Evolutionary conservation across 2,329 filamentous ascomycete species (phyloP).

Genomic region (Lachnellula occidentalis): DNA sequence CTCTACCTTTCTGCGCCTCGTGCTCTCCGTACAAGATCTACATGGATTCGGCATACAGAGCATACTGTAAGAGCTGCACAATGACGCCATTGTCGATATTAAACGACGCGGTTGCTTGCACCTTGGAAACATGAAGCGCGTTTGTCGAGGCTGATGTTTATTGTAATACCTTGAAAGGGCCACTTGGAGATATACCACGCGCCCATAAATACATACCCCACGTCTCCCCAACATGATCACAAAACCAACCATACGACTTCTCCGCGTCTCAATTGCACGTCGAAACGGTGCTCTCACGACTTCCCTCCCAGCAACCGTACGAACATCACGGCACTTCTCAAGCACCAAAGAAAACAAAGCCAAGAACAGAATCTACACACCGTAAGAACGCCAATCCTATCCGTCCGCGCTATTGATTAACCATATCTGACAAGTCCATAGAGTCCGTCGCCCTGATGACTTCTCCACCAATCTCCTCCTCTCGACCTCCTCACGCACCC

Average conservation of each 20-base stretch:
- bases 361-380: conserved; percentile 37
- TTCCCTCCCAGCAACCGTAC: background rate
- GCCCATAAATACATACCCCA: background rate
- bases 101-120: background rate
- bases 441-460: conserved; percentile 49
- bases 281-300: background rate
- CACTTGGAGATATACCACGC: background rate
- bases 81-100: no score
- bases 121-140: background rate
- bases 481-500: conserved; percentile 46
- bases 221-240: conserved; percentile 19
- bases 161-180: no score
- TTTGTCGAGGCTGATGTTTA: no score
- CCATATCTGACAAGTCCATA: conserved; percentile 24
- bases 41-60: no score
- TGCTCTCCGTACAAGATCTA: no score
- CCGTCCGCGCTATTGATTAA: background rate
- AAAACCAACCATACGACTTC: conserved; percentile 10
- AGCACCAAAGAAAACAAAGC: conserved; percentile 21
- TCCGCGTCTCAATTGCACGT: conserved; percentile 7
- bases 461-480: conserved; percentile 52
- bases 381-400: conserved; percentile 32
- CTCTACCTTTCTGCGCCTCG: background rate
- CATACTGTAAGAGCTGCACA: no score
- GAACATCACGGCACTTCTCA: conserved; percentile 15